phyloP scores from a whole-genome alignment of 768 basidiomycete genomes.

The Tricholoma furcatifolium region DNA sequence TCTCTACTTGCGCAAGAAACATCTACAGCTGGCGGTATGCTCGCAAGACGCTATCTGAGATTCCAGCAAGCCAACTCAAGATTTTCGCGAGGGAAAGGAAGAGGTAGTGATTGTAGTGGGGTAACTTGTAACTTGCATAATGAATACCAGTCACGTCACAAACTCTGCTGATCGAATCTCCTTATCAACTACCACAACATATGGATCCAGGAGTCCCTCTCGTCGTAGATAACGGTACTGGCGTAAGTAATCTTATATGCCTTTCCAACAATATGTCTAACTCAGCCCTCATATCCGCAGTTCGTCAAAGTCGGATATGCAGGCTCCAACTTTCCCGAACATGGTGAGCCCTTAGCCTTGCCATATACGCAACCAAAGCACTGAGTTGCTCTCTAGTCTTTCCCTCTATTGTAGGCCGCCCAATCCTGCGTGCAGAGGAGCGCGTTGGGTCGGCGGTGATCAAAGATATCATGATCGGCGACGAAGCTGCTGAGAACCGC shows the following conservation, averaged over 20 bases:
- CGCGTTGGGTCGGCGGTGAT: conserved; percentile 83
- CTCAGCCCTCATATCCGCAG: conserved; percentile 34
- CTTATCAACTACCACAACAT: too few relatives aligned
- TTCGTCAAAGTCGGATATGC: conserved; percentile 92
- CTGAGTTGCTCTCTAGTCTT: conserved; percentile 57
- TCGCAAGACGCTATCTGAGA: too few relatives aligned
- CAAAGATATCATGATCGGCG: conserved; percentile 98
- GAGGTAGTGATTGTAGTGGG: too few relatives aligned
- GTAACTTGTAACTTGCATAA: too few relatives aligned
- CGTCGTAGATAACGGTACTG: conserved; percentile 89
- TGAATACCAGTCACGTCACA: not conserved
- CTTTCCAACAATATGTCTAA: conserved; percentile 3
- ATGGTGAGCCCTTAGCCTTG: conserved; percentile 54
- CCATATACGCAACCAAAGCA: not conserved
- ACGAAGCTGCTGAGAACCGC: conserved; percentile 91
- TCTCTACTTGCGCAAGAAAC: too few relatives aligned
- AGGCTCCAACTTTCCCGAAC: conserved; percentile 92
- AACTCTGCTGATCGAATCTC: not conserved
- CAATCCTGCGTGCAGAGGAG: conserved; percentile 97
- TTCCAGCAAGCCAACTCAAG: too few relatives aligned
- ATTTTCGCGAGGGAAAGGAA: too few relatives aligned
- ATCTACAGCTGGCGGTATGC: too few relatives aligned
- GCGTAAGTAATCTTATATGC: conserved; percentile 47
- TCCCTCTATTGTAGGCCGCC: conserved; percentile 94
- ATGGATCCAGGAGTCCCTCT: conserved; percentile 56